Base-by-base conservation (phyloP, 2,329 filamentous ascomycete genomes). In the Aspergillus fischeri region DNA sequence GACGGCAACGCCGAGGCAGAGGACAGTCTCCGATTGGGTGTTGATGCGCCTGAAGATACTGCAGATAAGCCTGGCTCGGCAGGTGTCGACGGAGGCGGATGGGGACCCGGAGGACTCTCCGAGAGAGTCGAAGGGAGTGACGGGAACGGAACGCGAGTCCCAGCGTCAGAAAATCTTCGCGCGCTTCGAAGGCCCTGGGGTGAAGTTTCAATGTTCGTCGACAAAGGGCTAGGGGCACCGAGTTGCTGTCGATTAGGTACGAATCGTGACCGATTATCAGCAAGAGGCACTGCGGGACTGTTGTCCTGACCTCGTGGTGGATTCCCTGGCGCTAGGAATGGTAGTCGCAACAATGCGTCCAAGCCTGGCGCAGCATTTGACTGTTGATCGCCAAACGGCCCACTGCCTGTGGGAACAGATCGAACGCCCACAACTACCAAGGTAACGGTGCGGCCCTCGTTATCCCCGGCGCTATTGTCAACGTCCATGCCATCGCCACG, bases 361-460 rank as follows among this genome's bases (percentile, higher is more conserved):
- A 81, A 62, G 52, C 75, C 74, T 47, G 73, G 64, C 45, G 67
- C 76, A 41, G 75, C 62, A 52, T 67, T 77, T 68, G 64, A 77
- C 45, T 73, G 74, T 49, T 80, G 79, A 53, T 80, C 78, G 51
- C 70, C 65, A 21, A 75, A 74, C 25, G 75, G 70, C 14, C 76
- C 75, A 60, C 77, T 78, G 27, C 76, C 77, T 21, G 84, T 80
- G 32, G 82, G 84, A 57, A 88, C 85, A 27, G 86, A 87, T 53
- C 86, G 78, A 55, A 89, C 87, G 54, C 86, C 86, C 44, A 89
- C 86, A 53, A 89, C 86, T 47, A 89, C 87, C 60, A 89, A 81
- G 8, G 86, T 87, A 42, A 88, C 83, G 72, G 86, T 86, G 24
- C 86, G 79, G 49, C 82, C 82, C 55, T 81, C 80, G 25, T 67